Conservation (phyloP, 345 rosid genomes). For the Eutrema yunnanense region DNA sequence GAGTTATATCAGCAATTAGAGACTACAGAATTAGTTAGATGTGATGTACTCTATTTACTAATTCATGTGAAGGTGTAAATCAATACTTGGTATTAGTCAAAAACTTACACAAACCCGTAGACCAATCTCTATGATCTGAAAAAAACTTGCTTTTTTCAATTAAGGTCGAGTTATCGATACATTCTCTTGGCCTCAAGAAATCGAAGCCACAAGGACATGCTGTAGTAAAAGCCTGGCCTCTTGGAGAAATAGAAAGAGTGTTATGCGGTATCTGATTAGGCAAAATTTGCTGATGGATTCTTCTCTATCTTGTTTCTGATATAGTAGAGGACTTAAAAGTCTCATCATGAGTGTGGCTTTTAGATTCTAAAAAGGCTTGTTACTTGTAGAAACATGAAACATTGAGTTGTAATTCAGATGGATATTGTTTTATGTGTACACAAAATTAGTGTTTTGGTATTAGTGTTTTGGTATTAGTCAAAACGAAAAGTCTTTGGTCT, state of each 20-base stretch:
- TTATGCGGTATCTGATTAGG: not conserved
- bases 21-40: too few relatives aligned
- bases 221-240: not conserved
- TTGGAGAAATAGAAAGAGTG: not conserved
- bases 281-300: not conserved
- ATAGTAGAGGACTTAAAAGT: not conserved
- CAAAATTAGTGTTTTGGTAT: not conserved
- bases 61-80: too few relatives aligned
- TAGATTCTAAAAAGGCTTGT: not conserved
- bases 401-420: conserved; percentile 5
- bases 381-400: conserved; percentile 1
- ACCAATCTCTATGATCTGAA: conserved; percentile 28
- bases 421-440: not conserved
- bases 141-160: not conserved
- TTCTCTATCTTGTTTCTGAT: not conserved
- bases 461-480: not conserved
- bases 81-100: too few relatives aligned
- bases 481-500: too few relatives aligned
- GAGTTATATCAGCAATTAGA: too few relatives aligned
- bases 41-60: too few relatives aligned
- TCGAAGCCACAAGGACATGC: not conserved
- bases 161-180: not conserved
- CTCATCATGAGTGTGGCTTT: not conserved
- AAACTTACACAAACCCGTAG: not conserved
- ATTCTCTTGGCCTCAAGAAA: conserved; percentile 1